These are phyloP conservation scores for Nicotiana tabacum DNA, from an alignment of 257 asterid species.

Conservation along the genomic window DNA sequence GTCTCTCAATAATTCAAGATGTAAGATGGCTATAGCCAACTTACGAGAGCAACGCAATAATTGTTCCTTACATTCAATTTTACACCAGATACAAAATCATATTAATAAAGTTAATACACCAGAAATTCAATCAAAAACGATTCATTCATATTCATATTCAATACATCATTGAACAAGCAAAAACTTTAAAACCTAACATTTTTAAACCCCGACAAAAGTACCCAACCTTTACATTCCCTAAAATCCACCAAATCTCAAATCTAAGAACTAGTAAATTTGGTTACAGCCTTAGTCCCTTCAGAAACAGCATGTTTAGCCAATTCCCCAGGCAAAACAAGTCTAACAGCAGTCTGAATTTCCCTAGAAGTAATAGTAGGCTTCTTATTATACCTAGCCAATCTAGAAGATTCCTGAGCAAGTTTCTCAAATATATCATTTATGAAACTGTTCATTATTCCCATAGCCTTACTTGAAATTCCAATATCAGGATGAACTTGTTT, in stretches of 20 bases:
- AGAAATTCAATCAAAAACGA: neutral
- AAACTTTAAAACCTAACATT: neutral
- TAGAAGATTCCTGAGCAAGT: neutral
- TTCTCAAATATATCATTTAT: constrained; percentile 8
- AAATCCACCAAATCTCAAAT: neutral
- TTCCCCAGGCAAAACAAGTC: constrained; percentile 7
- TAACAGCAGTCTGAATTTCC: constrained; percentile 9
- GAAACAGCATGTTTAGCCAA: constrained; percentile 10
- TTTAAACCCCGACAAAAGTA: neutral
- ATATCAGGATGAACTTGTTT: neutral
- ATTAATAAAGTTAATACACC: neutral
- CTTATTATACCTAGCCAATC: constrained; percentile 3
- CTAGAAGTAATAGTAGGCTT: constrained; percentile 1
- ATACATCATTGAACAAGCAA: neutral
- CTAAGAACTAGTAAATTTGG: constrained; percentile 6
- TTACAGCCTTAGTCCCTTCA: constrained; percentile 6
- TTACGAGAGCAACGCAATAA: too few relatives aligned
- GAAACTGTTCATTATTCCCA: constrained; percentile 1
- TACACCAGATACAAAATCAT: too few relatives aligned
- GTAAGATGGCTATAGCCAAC: too few relatives aligned
- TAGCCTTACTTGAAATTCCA: neutral
- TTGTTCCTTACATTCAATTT: too few relatives aligned
- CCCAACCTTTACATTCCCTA: neutral
- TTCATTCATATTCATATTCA: neutral
- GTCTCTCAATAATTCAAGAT: too few relatives aligned